A percentile compares a stretch with the other conserved stretches of the same genome.
phyloP scores from a whole-genome alignment of 495 filamentous ascomycete species.

The Daldinia concentrica region DNA sequence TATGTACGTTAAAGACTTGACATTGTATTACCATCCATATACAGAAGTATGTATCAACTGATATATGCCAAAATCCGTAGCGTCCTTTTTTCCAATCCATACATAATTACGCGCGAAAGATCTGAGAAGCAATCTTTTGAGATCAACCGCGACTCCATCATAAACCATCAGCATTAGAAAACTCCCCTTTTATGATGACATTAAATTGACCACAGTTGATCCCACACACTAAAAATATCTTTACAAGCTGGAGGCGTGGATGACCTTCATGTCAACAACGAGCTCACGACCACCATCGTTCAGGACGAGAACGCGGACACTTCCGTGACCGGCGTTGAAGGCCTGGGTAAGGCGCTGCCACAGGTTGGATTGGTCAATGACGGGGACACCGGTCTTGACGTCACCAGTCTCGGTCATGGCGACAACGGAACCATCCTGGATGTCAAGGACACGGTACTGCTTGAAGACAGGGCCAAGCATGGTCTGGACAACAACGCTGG shows the following conservation, averaged over 20 bases:
- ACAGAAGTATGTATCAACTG: slow-evolving; percentile 45
- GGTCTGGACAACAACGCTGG: slow-evolving; percentile 97
- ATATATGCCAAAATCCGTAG: slow-evolving; percentile 45
- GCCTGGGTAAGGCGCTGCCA: slow-evolving; percentile 82
- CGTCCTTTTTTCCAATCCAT: slow-evolving; percentile 44
- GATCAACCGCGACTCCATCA: slow-evolving; percentile 45
- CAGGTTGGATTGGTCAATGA: slow-evolving; percentile 92
- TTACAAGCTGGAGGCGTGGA: slow-evolving; percentile 75
- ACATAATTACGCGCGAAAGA: slow-evolving; percentile 43
- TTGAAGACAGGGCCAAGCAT: slow-evolving; percentile 99
- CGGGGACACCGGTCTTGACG: slow-evolving; percentile 94
- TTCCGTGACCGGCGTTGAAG: slow-evolving; percentile 92
- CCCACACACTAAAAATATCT: slow-evolving; percentile 32
- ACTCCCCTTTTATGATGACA: slow-evolving; percentile 32
- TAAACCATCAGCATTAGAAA: slow-evolving; percentile 35
- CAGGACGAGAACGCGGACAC: slow-evolving; percentile 94
- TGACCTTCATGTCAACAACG: slow-evolving; percentile 98
- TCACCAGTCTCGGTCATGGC: slow-evolving; percentile 75
- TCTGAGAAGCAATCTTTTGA: slow-evolving; percentile 42
- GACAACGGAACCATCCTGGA: slow-evolving; percentile 79
- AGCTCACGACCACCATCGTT: slow-evolving; percentile 93
- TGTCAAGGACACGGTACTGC: slow-evolving; percentile 99
- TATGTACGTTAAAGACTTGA: slow-evolving; percentile 38
- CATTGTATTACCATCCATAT: slow-evolving; percentile 48
- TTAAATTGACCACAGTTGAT: slow-evolving; percentile 37